Percentiles rank a stretch among this genome's conserved stretches.
phyloP scores from a whole-genome alignment of 371 early-diverging fungal genomes.

The Scutellospora calospora region DNA sequence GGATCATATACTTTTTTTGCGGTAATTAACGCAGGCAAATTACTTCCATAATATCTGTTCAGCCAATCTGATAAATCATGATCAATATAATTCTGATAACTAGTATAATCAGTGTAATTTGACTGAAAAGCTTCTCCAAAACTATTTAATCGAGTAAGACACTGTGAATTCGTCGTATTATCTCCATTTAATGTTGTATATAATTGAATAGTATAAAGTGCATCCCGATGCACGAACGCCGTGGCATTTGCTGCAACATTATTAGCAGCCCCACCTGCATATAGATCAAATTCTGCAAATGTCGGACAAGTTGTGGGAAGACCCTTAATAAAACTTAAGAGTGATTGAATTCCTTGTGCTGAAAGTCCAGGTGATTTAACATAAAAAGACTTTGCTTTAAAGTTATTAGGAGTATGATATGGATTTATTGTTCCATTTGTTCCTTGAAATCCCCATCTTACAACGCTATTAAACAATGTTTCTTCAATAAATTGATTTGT shows the following conservation, averaged over 20 bases:
- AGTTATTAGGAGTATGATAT: not conserved
- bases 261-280: not conserved
- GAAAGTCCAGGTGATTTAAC: slow-evolving; percentile 4
- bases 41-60: slow-evolving; percentile 1
- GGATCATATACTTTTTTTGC: not conserved
- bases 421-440: not conserved
- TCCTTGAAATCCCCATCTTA: not conserved
- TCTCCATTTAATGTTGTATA: not conserved
- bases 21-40: not conserved
- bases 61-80: slow-evolving; percentile 12
- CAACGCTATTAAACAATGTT: not conserved
- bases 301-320: not conserved
- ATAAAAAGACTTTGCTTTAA: slow-evolving; percentile 25
- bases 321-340: not conserved
- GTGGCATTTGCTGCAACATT: not conserved
- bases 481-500: not conserved
- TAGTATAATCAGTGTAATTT: not conserved
- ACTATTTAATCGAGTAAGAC: not conserved
- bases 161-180: not conserved
- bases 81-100: slow-evolving; percentile 33
- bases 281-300: not conserved
- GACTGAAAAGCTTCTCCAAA: not conserved
- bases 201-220: not conserved
- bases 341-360: not conserved
- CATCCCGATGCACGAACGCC: not conserved